These are phyloP conservation scores for Dissophora globulifera DNA, from an alignment of 192 early-diverging fungal genomes.

Conservation along the genomic window DNA sequence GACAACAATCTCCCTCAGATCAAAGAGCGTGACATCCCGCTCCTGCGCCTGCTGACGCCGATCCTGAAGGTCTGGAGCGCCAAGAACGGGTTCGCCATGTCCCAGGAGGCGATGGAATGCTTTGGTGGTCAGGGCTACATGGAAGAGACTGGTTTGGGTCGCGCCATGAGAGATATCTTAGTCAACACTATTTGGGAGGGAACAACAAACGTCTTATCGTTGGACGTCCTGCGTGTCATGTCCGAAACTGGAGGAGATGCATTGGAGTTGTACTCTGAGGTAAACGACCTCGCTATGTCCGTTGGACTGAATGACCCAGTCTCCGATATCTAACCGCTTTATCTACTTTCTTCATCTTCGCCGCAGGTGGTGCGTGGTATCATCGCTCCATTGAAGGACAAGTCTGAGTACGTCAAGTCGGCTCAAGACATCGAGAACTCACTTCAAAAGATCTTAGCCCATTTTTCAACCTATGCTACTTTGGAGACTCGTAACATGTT, in stretches of 20 bases:
- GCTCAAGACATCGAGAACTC: slow-evolving; percentile 21
- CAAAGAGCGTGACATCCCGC: slow-evolving; percentile 34
- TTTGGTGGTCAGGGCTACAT: slow-evolving; percentile 81
- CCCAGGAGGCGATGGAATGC: slow-evolving; percentile 72
- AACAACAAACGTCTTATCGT: slow-evolving; percentile 73
- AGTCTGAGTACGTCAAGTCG: slow-evolving; percentile 15
- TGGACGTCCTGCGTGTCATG: slow-evolving; percentile 70
- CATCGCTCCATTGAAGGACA: slow-evolving; percentile 43
- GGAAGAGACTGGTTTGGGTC: slow-evolving; percentile 72
- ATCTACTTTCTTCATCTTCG: neutral
- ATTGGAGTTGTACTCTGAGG: slow-evolving; percentile 53
- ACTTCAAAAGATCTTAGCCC: slow-evolving; percentile 15
- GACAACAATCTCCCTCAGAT: slow-evolving; percentile 26
- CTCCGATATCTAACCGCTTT: neutral
- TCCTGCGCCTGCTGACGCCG: slow-evolving; percentile 76
- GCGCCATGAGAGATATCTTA: slow-evolving; percentile 65
- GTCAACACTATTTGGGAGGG: slow-evolving; percentile 84
- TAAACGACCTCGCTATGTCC: slow-evolving; percentile 27
- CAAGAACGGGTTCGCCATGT: slow-evolving; percentile 59
- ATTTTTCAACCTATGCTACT: slow-evolving; percentile 38
- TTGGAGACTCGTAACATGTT: slow-evolving; percentile 37
- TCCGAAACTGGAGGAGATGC: slow-evolving; percentile 62
- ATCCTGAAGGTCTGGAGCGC: slow-evolving; percentile 68
- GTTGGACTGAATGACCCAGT: no score
- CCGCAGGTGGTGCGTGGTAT: slow-evolving; percentile 33